phyloP scores from a whole-genome alignment of 139 green algal genomes.

The Coelastrella sp. region DNA sequence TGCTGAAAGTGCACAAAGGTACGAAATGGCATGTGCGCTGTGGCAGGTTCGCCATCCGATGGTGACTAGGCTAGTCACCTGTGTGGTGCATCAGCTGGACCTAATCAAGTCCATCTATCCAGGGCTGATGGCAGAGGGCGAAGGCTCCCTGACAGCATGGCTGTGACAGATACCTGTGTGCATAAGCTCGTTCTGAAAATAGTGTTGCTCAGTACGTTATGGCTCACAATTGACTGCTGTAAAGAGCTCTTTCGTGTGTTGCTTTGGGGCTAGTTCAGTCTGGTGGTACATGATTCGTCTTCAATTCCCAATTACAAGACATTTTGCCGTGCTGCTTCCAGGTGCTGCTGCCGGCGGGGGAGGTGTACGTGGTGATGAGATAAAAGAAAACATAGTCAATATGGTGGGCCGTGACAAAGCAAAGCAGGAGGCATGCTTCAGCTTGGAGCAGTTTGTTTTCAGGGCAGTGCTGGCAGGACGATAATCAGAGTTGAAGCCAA shows the following conservation, averaged over 20 bases:
- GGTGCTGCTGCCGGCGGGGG: conserved; percentile 1
- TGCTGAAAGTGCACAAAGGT: conserved; percentile 18
- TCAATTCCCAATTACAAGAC: not conserved
- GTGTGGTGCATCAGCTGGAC: not conserved
- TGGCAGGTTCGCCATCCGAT: not conserved
- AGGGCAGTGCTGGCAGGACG: conserved; percentile 14
- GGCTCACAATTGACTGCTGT: too few species aligned
- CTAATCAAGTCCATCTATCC: not conserved
- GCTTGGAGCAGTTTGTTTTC: conserved; percentile 74
- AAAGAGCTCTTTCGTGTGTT: too few species aligned
- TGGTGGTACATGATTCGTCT: not conserved
- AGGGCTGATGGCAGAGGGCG: too few species aligned
- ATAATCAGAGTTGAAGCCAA: not conserved
- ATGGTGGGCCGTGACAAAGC: conserved; percentile 58
- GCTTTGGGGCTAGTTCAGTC: too few species aligned
- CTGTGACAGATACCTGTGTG: too few species aligned
- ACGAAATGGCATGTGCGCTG: not conserved
- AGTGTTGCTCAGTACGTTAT: too few species aligned
- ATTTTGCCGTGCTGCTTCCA: not conserved
- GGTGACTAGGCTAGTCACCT: too few species aligned
- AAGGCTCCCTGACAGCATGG: too few species aligned
- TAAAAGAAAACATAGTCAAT: conserved; percentile 58
- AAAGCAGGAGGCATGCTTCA: conserved; percentile 60
- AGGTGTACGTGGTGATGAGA: conserved; percentile 26
- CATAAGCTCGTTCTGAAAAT: too few species aligned